These are phyloP conservation scores for Trichoderma pleuroti DNA, from an alignment of 2,329 filamentous ascomycete species.

Conservation along the genomic window DNA sequence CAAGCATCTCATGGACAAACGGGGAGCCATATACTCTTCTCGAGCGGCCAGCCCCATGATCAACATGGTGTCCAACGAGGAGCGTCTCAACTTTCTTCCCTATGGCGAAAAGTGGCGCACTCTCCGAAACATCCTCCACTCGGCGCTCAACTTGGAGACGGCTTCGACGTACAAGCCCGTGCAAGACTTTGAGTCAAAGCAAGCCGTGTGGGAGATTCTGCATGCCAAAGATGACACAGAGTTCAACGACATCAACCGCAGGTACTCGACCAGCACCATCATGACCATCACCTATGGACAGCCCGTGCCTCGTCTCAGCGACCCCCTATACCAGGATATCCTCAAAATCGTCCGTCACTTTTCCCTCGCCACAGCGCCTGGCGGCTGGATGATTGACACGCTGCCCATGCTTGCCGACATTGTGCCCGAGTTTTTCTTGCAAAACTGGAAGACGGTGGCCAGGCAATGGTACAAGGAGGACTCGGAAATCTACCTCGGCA, in stretches of 20 bases:
- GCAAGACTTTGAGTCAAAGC: conserved; percentile 25
- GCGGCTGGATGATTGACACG: conserved; percentile 13
- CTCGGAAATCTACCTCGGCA: conserved; percentile 21
- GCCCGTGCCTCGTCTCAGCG: conserved; percentile 20
- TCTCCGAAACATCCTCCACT: conserved; percentile 9
- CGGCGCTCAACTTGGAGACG: conserved; percentile 19
- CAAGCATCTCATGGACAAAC: conserved; percentile 51
- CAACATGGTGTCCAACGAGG: conserved; percentile 15
- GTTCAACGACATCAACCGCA: conserved; percentile 23
- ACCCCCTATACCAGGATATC: conserved; percentile 23
- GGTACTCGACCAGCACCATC: conserved; percentile 24
- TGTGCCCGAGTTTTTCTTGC: conserved; percentile 8
- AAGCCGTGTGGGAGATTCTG: conserved; percentile 17
- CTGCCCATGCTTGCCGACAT: conserved; percentile 13
- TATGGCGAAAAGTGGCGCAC: conserved; percentile 16
- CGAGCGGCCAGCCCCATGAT: conserved; percentile 30
- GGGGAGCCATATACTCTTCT: conserved; percentile 47
- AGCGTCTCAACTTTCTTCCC: conserved; percentile 17
- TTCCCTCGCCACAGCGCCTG: conserved; percentile 12
- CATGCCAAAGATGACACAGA: conserved; percentile 1
- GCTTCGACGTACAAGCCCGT: conserved; percentile 21
- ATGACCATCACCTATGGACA: conserved; percentile 17
- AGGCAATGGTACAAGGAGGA: conserved; percentile 22
- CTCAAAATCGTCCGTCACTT: conserved; percentile 22
- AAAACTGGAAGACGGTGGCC: conserved; percentile 12